Evolutionary conservation across 2,329 filamentous ascomycete genomes (phyloP), one percentile per base, ranked within the genome.

Genomic region (Ustulina deusta): DNA sequence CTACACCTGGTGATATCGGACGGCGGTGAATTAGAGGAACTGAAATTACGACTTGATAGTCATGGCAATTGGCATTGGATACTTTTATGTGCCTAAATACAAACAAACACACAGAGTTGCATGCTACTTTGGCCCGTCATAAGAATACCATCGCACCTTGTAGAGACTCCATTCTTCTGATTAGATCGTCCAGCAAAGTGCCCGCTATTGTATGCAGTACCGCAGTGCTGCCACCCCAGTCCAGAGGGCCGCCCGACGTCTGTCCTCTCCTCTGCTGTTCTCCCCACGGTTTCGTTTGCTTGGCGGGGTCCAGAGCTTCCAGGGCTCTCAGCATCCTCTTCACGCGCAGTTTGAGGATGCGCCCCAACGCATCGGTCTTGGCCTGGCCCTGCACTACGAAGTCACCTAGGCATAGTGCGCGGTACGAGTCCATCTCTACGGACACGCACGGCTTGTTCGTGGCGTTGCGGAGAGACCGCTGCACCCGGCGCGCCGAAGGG

Each of bases 81-180:
- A n/a, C n/a, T n/a, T n/a, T n/a, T 36, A 36, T 36, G 34, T 36
- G 34, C 34, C 11, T n/a, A n/a, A n/a, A n/a, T n/a, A n/a, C n/a
- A 36, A 11, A 11, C 34, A 36, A 36, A 11, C 6, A 36, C 34
- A 36, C n/a, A n/a, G n/a, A 36, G 34, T 36, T 36, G 34, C 6
- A 36, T 36, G 6, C 34, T 11, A 36, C 22, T 15, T n/a, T 13
- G 20, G 11, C 44, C 22, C 6, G 9, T 60, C 25, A 63, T 36
- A 71, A 60, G 10, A 67, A 55, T 2, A 55, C 54, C 59, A 71
- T 62, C 1, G 63, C 69, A 17, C 68, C 69, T 57, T 68, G 67
- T 29, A 70, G n/a, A 38, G 69, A 63, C 13, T 71, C 68, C 36
- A 66, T 65, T 25, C 69, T 58, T 36, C 69, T 66, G 13, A 60